Base-by-base conservation (phyloP, 345 rosid species). In the Lepidium sativum region DNA sequence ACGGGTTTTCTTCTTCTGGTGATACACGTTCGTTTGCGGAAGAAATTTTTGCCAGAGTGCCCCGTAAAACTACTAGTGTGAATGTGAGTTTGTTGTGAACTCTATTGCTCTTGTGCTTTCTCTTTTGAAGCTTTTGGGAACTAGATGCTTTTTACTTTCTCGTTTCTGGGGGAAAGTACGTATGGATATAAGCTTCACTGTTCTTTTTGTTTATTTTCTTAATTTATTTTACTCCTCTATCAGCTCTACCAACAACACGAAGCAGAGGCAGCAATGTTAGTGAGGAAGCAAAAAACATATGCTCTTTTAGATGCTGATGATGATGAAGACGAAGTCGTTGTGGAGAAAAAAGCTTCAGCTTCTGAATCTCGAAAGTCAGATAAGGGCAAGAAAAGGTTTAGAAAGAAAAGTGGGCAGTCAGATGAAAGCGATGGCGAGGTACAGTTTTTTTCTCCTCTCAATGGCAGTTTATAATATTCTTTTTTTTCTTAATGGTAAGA, bases 201-300 rank as follows among this genome's bases (percentile, higher is more conserved):
- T 63, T 23, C 41, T 44, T 54, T 45, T 54, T 15, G 50, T 35
- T 50, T 10, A 6, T 58, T 57, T 50, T 51, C 42, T 3, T 50
- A 35, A 61, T 63, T 29, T 64, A 6, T 48, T 18, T 50, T 3
- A 8, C 9, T 48, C 9, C n/a, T 48, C 1, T 53, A 17, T 9
- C 78, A 92, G 99, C 77, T 80, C 62, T 90, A 94, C 78, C 87
- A 82, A 67, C 82, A 86, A 67, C 86, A 75, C 65, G 99, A 94
- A 80, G 85, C 83, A 65, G 97, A 90, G 77, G 95, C 96, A 58
- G 95, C 85, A 47, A 75, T 84, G 74, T 62, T 89, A 67, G 96
- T 71, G 6, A 84, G 80, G 79, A 94, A 86, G 80, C 96, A 88
- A 67, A 71, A 70, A 33, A 76, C 80, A 2, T 92, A 92, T 62